phyloP scores from a whole-genome alignment of 768 basidiomycete genomes.

The Lactarius pseudohatsudake region DNA sequence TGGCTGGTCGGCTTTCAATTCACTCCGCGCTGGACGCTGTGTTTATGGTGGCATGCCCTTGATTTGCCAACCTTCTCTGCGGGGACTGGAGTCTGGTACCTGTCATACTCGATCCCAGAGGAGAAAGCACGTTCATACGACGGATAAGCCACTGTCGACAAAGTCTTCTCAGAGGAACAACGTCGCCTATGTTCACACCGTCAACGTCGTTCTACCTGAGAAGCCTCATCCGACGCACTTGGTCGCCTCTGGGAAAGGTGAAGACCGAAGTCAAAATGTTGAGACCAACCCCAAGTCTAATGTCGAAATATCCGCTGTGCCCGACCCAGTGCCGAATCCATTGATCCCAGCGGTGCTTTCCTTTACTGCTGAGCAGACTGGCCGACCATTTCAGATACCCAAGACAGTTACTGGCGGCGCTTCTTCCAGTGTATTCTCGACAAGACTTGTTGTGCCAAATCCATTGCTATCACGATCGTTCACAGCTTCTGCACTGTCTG shows the following conservation, averaged over 20 bases:
- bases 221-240: slow-evolving; percentile 11
- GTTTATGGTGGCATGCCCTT: slow-evolving; percentile 20
- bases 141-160: slow-evolving; percentile 1
- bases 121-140: slow-evolving; percentile 5
- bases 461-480: neutral
- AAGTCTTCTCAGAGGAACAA: slow-evolving; percentile 16
- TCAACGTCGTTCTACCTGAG: slow-evolving; percentile 24
- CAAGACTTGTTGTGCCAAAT: neutral
- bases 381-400: slow-evolving; percentile 31
- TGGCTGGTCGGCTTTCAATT: neutral
- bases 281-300: slow-evolving; percentile 29
- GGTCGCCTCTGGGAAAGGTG: slow-evolving; percentile 1
- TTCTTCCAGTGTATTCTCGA: slow-evolving; percentile 3
- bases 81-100: slow-evolving; percentile 8
- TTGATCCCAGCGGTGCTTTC: slow-evolving; percentile 22
- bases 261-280: slow-evolving; percentile 5
- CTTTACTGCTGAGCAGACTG: slow-evolving; percentile 30
- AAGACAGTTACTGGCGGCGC: slow-evolving; percentile 16
- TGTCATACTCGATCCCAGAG: slow-evolving; percentile 6
- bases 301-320: slow-evolving; percentile 43
- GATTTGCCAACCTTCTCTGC: slow-evolving; percentile 17
- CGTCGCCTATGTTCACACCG: slow-evolving; percentile 12
- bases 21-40: slow-evolving; percentile 24
- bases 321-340: slow-evolving; percentile 51
- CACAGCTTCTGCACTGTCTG: slow-evolving; percentile 13